A percentile compares a stretch with the other conserved stretches of the same genome.
Evolutionary conservation across 345 rosid genomes (phyloP).

Genomic region (Combretum micranthum): DNA sequence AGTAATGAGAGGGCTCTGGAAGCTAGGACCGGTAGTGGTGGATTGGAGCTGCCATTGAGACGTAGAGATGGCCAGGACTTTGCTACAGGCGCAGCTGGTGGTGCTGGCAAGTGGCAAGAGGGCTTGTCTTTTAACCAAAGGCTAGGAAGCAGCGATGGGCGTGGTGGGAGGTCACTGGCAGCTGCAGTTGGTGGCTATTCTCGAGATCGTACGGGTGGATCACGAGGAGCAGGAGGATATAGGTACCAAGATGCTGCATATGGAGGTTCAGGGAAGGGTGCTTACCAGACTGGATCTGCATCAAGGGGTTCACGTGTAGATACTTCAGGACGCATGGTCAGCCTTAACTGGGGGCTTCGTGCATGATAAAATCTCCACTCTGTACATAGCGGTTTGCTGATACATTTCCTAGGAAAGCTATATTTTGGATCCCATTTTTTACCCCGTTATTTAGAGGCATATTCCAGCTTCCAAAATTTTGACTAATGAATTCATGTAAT

Average conservation of each 20-base stretch:
- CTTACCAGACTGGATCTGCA: conserved; percentile 12
- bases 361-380: conserved; percentile 9
- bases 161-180: conserved; percentile 34
- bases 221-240: conserved; percentile 46
- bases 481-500: too few relatives aligned
- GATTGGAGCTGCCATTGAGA: conserved; percentile 54
- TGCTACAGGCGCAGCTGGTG: conserved; percentile 28
- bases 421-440: too few relatives aligned
- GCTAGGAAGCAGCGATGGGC: conserved; percentile 34
- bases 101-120: conserved; percentile 64
- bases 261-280: conserved; percentile 28
- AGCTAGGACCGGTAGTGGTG: conserved; percentile 55
- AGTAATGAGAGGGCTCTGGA: conserved; percentile 81
- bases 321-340: conserved; percentile 63
- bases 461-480: too few relatives aligned
- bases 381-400: too few relatives aligned
- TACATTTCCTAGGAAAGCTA: too few relatives aligned
- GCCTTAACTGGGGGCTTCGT: conserved; percentile 49
- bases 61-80: conserved; percentile 65
- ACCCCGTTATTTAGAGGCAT: too few relatives aligned
- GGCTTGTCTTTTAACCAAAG: conserved; percentile 36
- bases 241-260: conserved; percentile 21
- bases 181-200: conserved; percentile 33
- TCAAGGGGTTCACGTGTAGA: conserved; percentile 53
- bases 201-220: conserved; percentile 35